These are phyloP conservation scores for Imleria badia DNA, from an alignment of 768 basidiomycete species.

Conservation along the genomic window DNA sequence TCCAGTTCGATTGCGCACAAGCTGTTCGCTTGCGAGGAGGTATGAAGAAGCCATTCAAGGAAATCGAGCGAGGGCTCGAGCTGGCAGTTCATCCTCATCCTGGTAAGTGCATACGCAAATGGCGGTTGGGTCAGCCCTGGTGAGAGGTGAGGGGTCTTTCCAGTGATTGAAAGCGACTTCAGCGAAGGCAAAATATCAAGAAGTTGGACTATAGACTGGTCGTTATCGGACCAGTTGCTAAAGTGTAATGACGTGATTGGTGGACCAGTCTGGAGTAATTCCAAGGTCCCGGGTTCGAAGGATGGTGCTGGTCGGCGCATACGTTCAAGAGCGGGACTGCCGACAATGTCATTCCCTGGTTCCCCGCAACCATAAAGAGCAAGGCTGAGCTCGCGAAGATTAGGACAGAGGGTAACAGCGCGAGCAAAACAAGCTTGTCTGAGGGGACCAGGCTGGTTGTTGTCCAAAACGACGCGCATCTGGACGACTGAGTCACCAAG, in stretches of 20 bases:
- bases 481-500: conserved; percentile 54
- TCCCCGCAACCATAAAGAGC: conserved; percentile 58
- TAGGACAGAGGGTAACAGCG: conserved; percentile 59
- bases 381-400: conserved; percentile 54
- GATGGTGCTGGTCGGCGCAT: conserved; percentile 51
- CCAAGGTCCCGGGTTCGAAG: conserved; percentile 52
- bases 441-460: conserved; percentile 63
- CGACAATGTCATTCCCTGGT: conserved; percentile 51
- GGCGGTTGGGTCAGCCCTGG: conserved; percentile 39
- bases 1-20: conserved; percentile 57
- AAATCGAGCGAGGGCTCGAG: conserved; percentile 60
- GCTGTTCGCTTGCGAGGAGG: conserved; percentile 43
- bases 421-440: conserved; percentile 55
- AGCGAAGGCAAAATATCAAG: conserved; percentile 64
- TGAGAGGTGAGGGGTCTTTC: conserved; percentile 52
- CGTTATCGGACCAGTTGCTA: conserved; percentile 71
- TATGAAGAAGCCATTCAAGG: conserved; percentile 67
- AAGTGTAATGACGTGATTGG: conserved; percentile 53
- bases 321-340: conserved; percentile 45
- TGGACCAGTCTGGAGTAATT: conserved; percentile 55
- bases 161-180: conserved; percentile 54
- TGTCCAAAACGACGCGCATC: conserved; percentile 60
- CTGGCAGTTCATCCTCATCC: conserved; percentile 67
- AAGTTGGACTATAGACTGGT: conserved; percentile 55
- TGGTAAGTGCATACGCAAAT: conserved; percentile 45